phyloP scores from a whole-genome alignment of 2,329 filamentous ascomycete species.

The Fusarium mundagurra region DNA sequence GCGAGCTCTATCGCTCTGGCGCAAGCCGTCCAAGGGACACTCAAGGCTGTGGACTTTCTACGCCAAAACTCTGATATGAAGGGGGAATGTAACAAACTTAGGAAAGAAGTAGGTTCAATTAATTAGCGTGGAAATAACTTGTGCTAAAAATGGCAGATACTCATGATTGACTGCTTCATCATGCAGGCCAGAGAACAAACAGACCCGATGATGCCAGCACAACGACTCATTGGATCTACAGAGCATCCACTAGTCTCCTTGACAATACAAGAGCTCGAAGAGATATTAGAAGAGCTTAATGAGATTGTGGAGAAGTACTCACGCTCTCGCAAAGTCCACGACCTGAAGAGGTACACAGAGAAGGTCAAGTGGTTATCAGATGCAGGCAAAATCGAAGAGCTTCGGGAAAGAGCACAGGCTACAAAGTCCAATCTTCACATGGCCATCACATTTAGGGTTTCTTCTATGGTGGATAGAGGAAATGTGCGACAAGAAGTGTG shows the following conservation, averaged over 20 bases:
- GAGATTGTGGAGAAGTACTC: background rate
- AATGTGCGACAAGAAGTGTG: slow-evolving; percentile 15
- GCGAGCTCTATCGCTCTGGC: slow-evolving; percentile 21
- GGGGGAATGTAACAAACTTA: background rate
- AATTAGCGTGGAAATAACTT: rapidly evolving
- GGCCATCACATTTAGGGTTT: background rate
- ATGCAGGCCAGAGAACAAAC: background rate
- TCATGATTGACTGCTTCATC: slow-evolving; percentile 18
- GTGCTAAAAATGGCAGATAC: background rate
- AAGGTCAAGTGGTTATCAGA: slow-evolving; percentile 24
- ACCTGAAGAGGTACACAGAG: background rate
- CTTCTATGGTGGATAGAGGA: background rate
- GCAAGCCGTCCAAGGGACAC: background rate
- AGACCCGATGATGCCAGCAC: background rate
- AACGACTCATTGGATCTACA: background rate
- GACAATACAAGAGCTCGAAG: background rate
- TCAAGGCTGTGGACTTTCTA: slow-evolving; percentile 19
- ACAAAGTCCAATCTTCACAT: background rate
- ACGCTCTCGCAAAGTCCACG: background rate
- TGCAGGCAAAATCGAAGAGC: background rate
- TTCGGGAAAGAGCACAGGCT: slow-evolving; percentile 8
- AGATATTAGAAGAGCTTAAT: background rate
- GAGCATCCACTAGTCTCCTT: slow-evolving; percentile 2
- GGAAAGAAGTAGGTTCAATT: background rate
- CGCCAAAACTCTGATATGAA: background rate